A percentile compares a stretch with the other conserved stretches of the same genome.
Evolutionary conservation across 2,329 filamentous ascomycete genomes (phyloP).

Genomic region (Sarocladium kiliense): DNA sequence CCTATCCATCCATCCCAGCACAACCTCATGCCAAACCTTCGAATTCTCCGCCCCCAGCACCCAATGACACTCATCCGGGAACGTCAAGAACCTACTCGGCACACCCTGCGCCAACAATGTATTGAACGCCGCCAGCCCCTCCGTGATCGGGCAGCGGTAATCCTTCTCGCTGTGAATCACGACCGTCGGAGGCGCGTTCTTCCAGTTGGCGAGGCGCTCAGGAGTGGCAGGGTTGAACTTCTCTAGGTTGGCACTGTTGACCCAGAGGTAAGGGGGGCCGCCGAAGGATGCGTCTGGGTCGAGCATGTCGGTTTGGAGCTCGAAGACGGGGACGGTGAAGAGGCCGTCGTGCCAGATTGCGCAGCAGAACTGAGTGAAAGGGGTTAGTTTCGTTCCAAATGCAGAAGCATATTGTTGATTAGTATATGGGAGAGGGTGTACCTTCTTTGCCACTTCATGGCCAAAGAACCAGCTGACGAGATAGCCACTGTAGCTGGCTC

Average conservation of each 20-base stretch:
- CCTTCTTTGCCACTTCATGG: conserved; percentile 42
- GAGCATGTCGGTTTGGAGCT: conserved; percentile 20
- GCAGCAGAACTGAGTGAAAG: conserved; percentile 16
- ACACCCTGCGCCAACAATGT: conserved; percentile 63
- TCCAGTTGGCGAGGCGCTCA: conserved; percentile 52
- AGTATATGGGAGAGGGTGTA: conserved; percentile 18
- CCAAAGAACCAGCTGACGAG: conserved; percentile 57
- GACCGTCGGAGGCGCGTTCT: conserved; percentile 57
- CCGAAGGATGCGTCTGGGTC: conserved; percentile 30
- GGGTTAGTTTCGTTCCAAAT: not conserved
- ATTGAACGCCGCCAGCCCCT: conserved; percentile 66
- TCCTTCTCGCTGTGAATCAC: conserved; percentile 69
- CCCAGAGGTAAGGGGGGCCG: conserved; percentile 38
- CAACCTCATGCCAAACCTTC: conserved; percentile 62
- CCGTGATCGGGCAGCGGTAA: conserved; percentile 44
- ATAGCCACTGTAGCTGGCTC: conserved; percentile 53
- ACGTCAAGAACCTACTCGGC: conserved; percentile 64
- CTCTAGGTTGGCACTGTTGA: conserved; percentile 38
- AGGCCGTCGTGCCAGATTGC: conserved; percentile 45
- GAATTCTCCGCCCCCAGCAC: conserved; percentile 65
- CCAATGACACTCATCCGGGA: conserved; percentile 70
- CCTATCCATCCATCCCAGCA: conserved; percentile 63
- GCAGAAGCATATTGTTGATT: not conserved
- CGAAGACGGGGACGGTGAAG: conserved; percentile 25
- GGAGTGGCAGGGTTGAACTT: conserved; percentile 44